phyloP scores from a whole-genome alignment of 2,329 filamentous ascomycete species.

The Nothopassalora personata region DNA sequence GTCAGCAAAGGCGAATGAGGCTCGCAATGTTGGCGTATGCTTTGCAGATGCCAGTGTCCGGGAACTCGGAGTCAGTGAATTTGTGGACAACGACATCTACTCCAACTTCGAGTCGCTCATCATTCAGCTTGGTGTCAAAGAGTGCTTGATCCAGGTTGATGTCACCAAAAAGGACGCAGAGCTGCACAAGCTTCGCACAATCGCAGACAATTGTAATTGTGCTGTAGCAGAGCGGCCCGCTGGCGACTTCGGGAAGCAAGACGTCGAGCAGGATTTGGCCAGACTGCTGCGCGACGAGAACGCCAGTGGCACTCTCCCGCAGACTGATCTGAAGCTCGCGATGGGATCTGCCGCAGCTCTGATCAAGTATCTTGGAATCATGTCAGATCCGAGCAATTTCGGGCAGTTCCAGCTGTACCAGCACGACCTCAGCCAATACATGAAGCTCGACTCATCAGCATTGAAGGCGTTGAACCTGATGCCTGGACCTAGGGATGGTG shows the following conservation, averaged over 20 bases:
- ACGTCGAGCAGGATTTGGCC: slow-evolving; percentile 92
- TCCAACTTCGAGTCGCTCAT: slow-evolving; percentile 96
- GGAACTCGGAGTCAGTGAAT: slow-evolving; percentile 94
- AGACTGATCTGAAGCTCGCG: slow-evolving; percentile 88
- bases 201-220: slow-evolving; percentile 87
- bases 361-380: slow-evolving; percentile 87
- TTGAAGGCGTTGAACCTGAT: slow-evolving; percentile 93
- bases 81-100: slow-evolving; percentile 97
- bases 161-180: slow-evolving; percentile 79
- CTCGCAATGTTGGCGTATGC: slow-evolving; percentile 83
- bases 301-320: slow-evolving; percentile 69
- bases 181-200: slow-evolving; percentile 76
- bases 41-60: slow-evolving; percentile 96
- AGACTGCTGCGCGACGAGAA: slow-evolving; percentile 82
- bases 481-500: slow-evolving; percentile 87
- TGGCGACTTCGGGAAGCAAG: slow-evolving; percentile 76
- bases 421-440: slow-evolving; percentile 92
- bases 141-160: slow-evolving; percentile 82
- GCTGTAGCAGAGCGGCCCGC: slow-evolving; percentile 75
- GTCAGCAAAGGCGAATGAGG: slow-evolving; percentile 78
- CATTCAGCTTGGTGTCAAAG: slow-evolving; percentile 92
- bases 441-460: slow-evolving; percentile 95
- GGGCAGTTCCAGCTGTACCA: slow-evolving; percentile 97
- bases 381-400: slow-evolving; percentile 91
- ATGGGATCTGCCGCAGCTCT: slow-evolving; percentile 92